Percentiles rank a stretch among this genome's conserved stretches.
phyloP scores from a whole-genome alignment of 192 early-diverging fungal species.

The Spizellomyces punctatus region DNA sequence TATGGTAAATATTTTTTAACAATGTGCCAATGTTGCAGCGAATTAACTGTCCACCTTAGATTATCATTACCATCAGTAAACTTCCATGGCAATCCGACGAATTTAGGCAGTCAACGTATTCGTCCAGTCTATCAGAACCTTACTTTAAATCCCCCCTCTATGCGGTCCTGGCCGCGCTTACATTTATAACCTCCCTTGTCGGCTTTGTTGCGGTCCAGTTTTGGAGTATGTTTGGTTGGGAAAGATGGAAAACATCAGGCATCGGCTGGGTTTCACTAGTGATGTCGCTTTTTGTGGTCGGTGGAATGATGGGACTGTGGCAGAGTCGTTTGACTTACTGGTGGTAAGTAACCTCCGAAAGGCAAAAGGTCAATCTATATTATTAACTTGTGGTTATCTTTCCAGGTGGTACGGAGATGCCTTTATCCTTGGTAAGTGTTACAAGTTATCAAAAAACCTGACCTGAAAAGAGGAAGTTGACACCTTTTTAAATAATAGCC shows the following conservation, averaged over 20 bases:
- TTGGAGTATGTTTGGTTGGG: slow-evolving; percentile 2
- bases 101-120: too few species aligned
- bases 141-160: slow-evolving; percentile 1
- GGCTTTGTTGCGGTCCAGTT: slow-evolving; percentile 4
- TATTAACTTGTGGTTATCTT: too few species aligned
- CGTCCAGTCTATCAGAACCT: neutral
- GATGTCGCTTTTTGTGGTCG: neutral
- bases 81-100: too few species aligned
- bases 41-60: too few species aligned
- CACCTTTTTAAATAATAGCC: neutral
- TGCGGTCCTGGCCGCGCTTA: neutral
- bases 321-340: neutral
- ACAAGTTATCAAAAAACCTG: too few species aligned
- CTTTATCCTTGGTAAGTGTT: neutral
- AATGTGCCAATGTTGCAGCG: too few species aligned
- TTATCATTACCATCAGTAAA: too few species aligned
- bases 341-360: neutral
- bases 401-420: slow-evolving; percentile 1
- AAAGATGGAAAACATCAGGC: neutral
- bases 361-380: too few species aligned
- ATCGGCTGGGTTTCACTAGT: neutral
- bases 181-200: neutral
- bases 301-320: neutral
- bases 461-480: too few species aligned
- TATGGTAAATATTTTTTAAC: too few species aligned